Evolutionary conservation across 345 rosid species (phyloP), one percentile per base, ranked within the genome.

Genomic region (Moringa oleifera): DNA sequence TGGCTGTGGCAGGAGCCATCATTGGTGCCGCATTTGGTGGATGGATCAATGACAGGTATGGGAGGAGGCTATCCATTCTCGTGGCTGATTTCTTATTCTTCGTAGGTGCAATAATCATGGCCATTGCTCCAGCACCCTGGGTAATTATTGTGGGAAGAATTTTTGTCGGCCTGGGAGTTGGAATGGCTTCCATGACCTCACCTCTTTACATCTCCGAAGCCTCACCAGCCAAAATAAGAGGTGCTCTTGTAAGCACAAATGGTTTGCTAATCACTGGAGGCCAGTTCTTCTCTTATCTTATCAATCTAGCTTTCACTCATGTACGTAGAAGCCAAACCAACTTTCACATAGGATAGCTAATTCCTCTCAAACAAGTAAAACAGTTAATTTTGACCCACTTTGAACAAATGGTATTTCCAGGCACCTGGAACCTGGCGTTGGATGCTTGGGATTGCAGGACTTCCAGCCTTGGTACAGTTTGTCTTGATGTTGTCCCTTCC

Each of bases 181-280:
- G 97, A 52, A 90, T 85, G 95, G 99, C 96, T 51, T 94, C 99
- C 62, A 90, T 94, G 97, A 88, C 96, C 0, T 62, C 99, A 0
- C 97, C 99, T 23, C 94, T 94, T 28, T 94, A 94, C 57, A 94
- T 94, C 49, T 90, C 99, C 0, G 96, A 94, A 66, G 83, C 90
- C 20, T 94, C 97, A 18, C 99, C 99, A 22, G 95, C 96, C 4
- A 83, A 75, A 70, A 90, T 90, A 20, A 57, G 97, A 70, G 99
- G 97, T 0, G 97, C 99, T 1, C 92, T 90, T 33, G 99, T 94
- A 17, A 80, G 96, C 69, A 79, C 85, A 0, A 94, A 88, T 21
- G 95, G 95, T 18, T 71, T 94, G 63, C 79, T 94, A 3, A 75
- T 94, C 20, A 94, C 97, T 0, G 97, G 95, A 15, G 99, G 95